Evolutionary conservation across 2,329 filamentous ascomycete species (phyloP).

Genomic region (Colletotrichum somersetense): DNA sequence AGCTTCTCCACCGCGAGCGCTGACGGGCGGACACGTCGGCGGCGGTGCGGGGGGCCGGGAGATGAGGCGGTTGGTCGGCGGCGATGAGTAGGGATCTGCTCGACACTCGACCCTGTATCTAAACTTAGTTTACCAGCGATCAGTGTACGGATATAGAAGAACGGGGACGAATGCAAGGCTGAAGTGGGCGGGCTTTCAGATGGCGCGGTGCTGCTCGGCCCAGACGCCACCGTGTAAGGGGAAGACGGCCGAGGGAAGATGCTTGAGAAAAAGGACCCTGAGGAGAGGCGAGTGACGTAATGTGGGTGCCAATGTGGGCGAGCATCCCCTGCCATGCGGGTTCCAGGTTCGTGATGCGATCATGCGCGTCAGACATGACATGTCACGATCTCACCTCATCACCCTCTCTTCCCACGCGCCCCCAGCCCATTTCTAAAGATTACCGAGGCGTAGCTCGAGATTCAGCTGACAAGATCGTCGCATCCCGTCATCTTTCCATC

Average conservation of each 20-base stretch:
- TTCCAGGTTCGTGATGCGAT: conserved; percentile 33
- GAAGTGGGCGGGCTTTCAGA: neutral
- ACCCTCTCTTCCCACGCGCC: neutral
- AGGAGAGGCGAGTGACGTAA: conserved; percentile 34
- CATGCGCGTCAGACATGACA: conserved; percentile 22
- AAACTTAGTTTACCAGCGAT: neutral
- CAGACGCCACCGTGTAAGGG: conserved; percentile 5
- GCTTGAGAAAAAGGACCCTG: conserved; percentile 13
- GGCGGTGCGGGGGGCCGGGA: conserved; percentile 2
- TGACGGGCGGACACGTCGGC: conserved; percentile 16
- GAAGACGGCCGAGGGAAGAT: conserved; percentile 33
- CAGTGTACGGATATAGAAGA: neutral
- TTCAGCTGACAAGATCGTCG: neutral
- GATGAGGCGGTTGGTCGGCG: conserved; percentile 2
- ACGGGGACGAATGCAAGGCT: neutral
- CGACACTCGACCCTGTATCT: neutral
- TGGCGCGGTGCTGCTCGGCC: neutral
- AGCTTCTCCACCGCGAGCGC: neutral
- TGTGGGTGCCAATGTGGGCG: conserved; percentile 26
- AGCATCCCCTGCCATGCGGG: conserved; percentile 23
- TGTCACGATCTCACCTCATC: conserved; percentile 17
- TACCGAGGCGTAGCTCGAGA: neutral
- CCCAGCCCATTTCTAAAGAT: neutral
- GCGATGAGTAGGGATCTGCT: neutral
- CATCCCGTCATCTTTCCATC: no score